Base-by-base conservation (phyloP, 345 rosid species). In the Salix arbutifolia region DNA sequence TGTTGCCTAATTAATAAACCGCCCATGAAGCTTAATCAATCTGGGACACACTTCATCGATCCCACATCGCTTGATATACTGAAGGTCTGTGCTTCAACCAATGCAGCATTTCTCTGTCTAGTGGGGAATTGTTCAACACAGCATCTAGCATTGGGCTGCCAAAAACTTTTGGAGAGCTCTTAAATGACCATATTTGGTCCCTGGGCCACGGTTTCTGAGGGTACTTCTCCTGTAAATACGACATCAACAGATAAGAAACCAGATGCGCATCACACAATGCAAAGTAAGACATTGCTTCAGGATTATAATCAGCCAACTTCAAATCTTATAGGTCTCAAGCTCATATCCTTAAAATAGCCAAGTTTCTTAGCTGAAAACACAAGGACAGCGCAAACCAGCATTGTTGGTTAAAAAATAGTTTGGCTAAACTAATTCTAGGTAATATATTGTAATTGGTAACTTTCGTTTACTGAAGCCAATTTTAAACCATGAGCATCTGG, bases 81-180 rank as follows among this genome's bases (percentile, higher is more conserved):
- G 87, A 42, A n/a, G 88, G 87, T 82, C 99, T 92, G 80, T 86
- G 92, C 89, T 88, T 88, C 77, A 96, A 83, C 99, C 99, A 96
- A n/a, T 91, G 85, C 77, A 94, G 74, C 88, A 96, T 83, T 65
- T 96, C 99, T 86, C 88, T 87, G 80, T 96, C 97, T 69, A 94
- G 67, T 19, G 86, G 56, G 35, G 88, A 48, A 71, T 83, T 85
- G 60, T 79, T 85, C 62, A 94, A 66, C n/a, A 88, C 89, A 0
- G 94, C 85, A 70, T 96, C 98, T 3, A 96, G 86, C 99, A 93
- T 96, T 14, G 99, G 99, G 86, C 98, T 94, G 65, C 98, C 99
- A 37, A 88, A 80, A 40, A 93, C 84, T 76, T 86, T 82, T 0
- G 89, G 90, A 19, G 72, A 30, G 61, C 76, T 80, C 83, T 89